Percentiles rank a stretch among this genome's conserved stretches.
Evolutionary conservation across 140 eudicot genomes (phyloP).

Genomic region (Anethum foeniculum): DNA sequence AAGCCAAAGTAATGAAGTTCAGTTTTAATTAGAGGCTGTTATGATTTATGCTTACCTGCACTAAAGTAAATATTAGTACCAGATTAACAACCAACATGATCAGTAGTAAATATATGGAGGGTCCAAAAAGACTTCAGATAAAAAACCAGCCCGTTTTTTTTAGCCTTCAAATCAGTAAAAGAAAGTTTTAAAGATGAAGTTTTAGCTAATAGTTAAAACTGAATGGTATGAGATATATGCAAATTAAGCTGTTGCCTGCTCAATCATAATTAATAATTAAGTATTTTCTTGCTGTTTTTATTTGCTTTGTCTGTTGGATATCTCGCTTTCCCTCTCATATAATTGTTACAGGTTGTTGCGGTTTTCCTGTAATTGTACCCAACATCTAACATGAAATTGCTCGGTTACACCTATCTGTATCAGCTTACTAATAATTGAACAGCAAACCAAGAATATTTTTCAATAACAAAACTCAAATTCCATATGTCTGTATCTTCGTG

Average conservation of each 20-base stretch:
- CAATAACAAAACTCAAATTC: not conserved
- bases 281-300: not conserved
- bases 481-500: not conserved
- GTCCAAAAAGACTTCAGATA: slow-evolving; percentile 1
- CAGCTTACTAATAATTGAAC: slow-evolving; percentile 2
- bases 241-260: not conserved
- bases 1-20: not conserved
- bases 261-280: not conserved
- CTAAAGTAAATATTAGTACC: not conserved
- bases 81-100: slow-evolving; percentile 3
- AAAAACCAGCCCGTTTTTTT: not conserved
- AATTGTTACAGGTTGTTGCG: slow-evolving; percentile 3
- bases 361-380: slow-evolving; percentile 10
- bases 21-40: not conserved
- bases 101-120: slow-evolving; percentile 2
- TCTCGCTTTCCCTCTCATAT: not conserved
- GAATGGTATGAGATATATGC: not conserved
- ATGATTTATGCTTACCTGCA: not conserved
- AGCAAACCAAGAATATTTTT: not conserved
- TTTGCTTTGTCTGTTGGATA: slow-evolving; percentile 1
- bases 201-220: not conserved
- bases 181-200: not conserved
- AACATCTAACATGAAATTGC: slow-evolving; percentile 12
- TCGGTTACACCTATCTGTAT: not conserved
- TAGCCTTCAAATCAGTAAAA: not conserved